A percentile compares a stretch with the other conserved stretches of the same genome.
phyloP scores from a whole-genome alignment of 768 basidiomycete species.

The Amanita thiersii region DNA sequence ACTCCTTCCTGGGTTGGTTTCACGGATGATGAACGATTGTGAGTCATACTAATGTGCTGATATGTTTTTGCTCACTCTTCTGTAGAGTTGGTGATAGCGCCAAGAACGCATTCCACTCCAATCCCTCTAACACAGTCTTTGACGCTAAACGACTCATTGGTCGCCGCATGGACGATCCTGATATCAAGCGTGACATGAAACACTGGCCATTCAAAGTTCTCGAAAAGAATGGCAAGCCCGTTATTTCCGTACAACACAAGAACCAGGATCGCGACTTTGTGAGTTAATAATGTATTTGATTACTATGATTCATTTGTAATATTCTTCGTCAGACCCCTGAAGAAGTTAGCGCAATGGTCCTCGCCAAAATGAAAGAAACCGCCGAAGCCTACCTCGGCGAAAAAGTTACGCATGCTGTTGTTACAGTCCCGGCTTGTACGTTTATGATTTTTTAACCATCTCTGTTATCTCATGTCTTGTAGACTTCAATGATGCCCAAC shows the following conservation, averaged over 20 bases:
- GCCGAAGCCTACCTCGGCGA: slow-evolving; percentile 96
- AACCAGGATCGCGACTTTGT: slow-evolving; percentile 79
- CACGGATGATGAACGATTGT: slow-evolving; percentile 81
- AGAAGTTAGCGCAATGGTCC: slow-evolving; percentile 93
- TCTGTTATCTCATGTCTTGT: slow-evolving; percentile 10
- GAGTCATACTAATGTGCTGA: slow-evolving; percentile 14
- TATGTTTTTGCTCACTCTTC: slow-evolving; percentile 12
- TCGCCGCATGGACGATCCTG: slow-evolving; percentile 73
- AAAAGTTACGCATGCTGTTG: slow-evolving; percentile 94
- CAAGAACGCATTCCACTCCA: slow-evolving; percentile 91
- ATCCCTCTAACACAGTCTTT: slow-evolving; percentile 91
- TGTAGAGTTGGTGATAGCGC: slow-evolving; percentile 84
- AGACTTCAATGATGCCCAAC: slow-evolving; percentile 99
- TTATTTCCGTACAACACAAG: slow-evolving; percentile 71
- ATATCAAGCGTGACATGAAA: slow-evolving; percentile 76
- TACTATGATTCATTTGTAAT: background rate
- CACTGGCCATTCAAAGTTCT: slow-evolving; percentile 86
- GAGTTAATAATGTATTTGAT: slow-evolving; percentile 21
- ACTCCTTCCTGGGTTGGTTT: slow-evolving; percentile 92
- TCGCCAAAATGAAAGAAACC: slow-evolving; percentile 98
- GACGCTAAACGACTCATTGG: slow-evolving; percentile 96
- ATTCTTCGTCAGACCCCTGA: slow-evolving; percentile 64
- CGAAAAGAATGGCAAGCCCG: slow-evolving; percentile 77
- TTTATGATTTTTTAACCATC: slow-evolving; percentile 4
- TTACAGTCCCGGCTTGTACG: slow-evolving; percentile 93